Base-by-base conservation (phyloP, 2,329 filamentous ascomycete genomes). In the Colletotrichum agaves region DNA sequence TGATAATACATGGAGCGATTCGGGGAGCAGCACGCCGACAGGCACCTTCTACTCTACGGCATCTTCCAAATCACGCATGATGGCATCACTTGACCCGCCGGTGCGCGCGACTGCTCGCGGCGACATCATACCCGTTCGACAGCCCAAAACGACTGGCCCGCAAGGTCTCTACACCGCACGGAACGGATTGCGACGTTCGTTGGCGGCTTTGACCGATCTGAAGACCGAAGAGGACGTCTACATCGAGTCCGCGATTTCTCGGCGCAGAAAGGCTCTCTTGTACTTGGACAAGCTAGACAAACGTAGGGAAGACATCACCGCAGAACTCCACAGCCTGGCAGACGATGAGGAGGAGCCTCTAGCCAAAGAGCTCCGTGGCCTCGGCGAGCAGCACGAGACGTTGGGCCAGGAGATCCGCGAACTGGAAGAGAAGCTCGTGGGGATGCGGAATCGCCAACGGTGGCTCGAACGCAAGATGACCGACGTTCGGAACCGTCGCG, bases 201-300 rank as follows among this genome's bases (percentile, higher is more conserved):
- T 94, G 76, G 80, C 84, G 3, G 87, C 89, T 60, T 79, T 94
- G 5, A 87, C 87, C 0, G 84, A 85, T 8, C 79, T 94, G 27
- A 93, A 93, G 74, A 81, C 82, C 3, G 90, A 93, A 64, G 91
- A 94, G 78, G 82, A 89, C n/a, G 81, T 83, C 0, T 81, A 88
- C 23, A 79, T 93, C 1, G 83, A 85, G 3, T 79, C 82, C 1
- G 87, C 90, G 2, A 76, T 92, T 39, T 78, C 81, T 3, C 81
- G 86, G 61, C 83, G 90, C 13, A 85, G 87, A 66, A 78, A 82
- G 3, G 88, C 88, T 0, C 78, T 93, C 0, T 79, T 83, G 1
- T 87, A 86, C 71, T 82, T 93, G 5, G 83, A 86, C 7, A 81
- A 77, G 72, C 80, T 90, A 55, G 76, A 82, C 2, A 81, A 82